Conservation (phyloP, 2,329 filamentous ascomycete genomes). For the Zasmidium citrigriseum region DNA sequence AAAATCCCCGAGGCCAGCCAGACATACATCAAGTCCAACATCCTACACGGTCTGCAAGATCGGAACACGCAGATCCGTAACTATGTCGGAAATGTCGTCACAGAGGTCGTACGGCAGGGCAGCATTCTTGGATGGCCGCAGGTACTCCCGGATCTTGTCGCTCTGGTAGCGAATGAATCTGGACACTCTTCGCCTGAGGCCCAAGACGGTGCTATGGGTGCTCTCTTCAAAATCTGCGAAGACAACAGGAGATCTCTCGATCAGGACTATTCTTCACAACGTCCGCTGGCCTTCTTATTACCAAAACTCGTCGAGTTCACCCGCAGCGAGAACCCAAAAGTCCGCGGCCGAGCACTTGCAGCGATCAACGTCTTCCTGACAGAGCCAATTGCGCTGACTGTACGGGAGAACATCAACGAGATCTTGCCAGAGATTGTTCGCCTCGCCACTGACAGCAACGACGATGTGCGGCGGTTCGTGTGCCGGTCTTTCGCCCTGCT, state of each 20-base stretch:
- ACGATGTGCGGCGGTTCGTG: constrained; percentile 87
- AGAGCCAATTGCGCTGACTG: constrained; percentile 68
- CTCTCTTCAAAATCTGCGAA: constrained; percentile 93
- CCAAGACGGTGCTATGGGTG: constrained; percentile 92
- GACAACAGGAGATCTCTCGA: constrained; percentile 88
- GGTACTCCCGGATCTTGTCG: constrained; percentile 78
- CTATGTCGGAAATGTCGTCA: constrained; percentile 90
- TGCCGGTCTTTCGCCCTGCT: constrained; percentile 91
- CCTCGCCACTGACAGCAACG: constrained; percentile 72
- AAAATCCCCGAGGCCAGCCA: constrained; percentile 73
- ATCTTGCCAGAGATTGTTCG: constrained; percentile 82
- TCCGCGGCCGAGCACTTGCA: constrained; percentile 76
- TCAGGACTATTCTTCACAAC: constrained; percentile 82
- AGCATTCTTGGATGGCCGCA: constrained; percentile 91
- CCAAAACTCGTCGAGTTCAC: constrained; percentile 90
- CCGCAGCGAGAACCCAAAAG: constrained; percentile 70
- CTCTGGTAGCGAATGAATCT: constrained; percentile 71
- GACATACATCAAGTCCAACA: constrained; percentile 74
- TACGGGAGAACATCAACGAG: constrained; percentile 76
- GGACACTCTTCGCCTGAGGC: constrained; percentile 69
- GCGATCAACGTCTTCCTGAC: constrained; percentile 92
- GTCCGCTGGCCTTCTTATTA: constrained; percentile 83
- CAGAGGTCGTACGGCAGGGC: constrained; percentile 81
- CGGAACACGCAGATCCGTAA: constrained; percentile 78
- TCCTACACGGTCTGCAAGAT: constrained; percentile 80